Conservation (phyloP, 2,329 filamentous ascomycete species). For the Fonsecaea erecta region DNA sequence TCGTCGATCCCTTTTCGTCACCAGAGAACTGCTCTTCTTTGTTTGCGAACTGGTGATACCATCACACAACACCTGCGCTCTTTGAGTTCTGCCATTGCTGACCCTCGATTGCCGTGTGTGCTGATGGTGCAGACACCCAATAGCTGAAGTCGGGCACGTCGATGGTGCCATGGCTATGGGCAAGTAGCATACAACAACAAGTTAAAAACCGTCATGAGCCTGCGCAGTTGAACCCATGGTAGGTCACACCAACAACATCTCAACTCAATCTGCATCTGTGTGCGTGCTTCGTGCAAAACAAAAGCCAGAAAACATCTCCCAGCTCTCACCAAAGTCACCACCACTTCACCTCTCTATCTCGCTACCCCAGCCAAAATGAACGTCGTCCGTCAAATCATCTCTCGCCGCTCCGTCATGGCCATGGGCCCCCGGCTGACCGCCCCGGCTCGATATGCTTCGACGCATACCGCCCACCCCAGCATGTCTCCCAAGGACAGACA, state of each 20-base stretch:
- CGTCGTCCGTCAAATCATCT: conserved; percentile 28
- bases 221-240: not conserved
- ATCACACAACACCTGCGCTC: conserved; percentile 20
- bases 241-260: conserved; percentile 13
- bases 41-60: conserved; percentile 22
- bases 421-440: conserved; percentile 29
- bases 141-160: conserved; percentile 10
- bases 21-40: not conserved
- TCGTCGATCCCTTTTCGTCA: conserved; percentile 6
- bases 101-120: conserved; percentile 17
- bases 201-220: conserved; percentile 6
- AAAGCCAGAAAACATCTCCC: conserved; percentile 12
- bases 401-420: conserved; percentile 23
- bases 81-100: conserved; percentile 6
- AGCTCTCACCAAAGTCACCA: conserved; percentile 3
- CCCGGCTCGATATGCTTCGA: conserved; percentile 28
- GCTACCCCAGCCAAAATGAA: conserved; percentile 26
- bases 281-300: not conserved
- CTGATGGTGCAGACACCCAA: conserved; percentile 18
- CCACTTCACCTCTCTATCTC: conserved; percentile 5
- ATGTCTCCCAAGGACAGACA: conserved; percentile 16
- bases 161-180: not conserved
- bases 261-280: conserved; percentile 11
- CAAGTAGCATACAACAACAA: conserved; percentile 4
- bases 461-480: conserved; percentile 2